Evolutionary conservation across 805 yeast species (phyloP).

Genomic region (Komagataella kurtzmanii): DNA sequence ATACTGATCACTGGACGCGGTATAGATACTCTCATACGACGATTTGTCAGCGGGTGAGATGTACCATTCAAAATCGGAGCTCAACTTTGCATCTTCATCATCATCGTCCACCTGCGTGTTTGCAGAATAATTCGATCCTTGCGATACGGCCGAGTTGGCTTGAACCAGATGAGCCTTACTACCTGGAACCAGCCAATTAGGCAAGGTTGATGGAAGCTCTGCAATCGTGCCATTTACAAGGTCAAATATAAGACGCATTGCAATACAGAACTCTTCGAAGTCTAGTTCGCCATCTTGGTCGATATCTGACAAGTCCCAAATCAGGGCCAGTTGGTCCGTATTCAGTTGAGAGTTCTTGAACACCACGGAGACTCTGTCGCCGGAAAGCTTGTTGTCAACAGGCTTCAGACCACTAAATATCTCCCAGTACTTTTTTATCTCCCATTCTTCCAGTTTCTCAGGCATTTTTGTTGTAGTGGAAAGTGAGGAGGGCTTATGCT

Average conservation of each 20-base stretch:
- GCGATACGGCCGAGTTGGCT: conserved; percentile 57
- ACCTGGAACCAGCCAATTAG: conserved; percentile 89
- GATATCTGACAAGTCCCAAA: conserved; percentile 90
- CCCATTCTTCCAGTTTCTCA: conserved; percentile 75
- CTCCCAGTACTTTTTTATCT: conserved; percentile 95
- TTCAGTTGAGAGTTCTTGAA: conserved; percentile 79
- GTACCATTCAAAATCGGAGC: conserved; percentile 87
- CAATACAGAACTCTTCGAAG: conserved; percentile 95
- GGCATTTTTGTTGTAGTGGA: conserved; percentile 24
- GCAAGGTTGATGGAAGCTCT: conserved; percentile 58
- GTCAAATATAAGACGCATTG: conserved; percentile 92
- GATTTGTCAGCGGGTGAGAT: conserved; percentile 78
- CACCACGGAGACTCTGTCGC: conserved; percentile 76
- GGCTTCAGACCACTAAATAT: conserved; percentile 88
- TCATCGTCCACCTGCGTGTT: conserved; percentile 25
- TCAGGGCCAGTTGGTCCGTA: conserved; percentile 62
- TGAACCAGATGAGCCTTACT: conserved; percentile 75
- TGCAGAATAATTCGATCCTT: conserved; percentile 10
- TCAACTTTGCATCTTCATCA: conserved; percentile 48
- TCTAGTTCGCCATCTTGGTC: conserved; percentile 87
- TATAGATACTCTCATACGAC: conserved; percentile 67
- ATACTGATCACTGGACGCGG: conserved; percentile 57
- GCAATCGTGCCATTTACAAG: conserved; percentile 56
- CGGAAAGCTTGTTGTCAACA: conserved; percentile 60
- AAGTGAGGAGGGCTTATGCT: not conserved